Evolutionary conservation across 164 flowering plant species (phyloP), one percentile per base, ranked within the genome.

Genomic region (Annona squamosa): DNA sequence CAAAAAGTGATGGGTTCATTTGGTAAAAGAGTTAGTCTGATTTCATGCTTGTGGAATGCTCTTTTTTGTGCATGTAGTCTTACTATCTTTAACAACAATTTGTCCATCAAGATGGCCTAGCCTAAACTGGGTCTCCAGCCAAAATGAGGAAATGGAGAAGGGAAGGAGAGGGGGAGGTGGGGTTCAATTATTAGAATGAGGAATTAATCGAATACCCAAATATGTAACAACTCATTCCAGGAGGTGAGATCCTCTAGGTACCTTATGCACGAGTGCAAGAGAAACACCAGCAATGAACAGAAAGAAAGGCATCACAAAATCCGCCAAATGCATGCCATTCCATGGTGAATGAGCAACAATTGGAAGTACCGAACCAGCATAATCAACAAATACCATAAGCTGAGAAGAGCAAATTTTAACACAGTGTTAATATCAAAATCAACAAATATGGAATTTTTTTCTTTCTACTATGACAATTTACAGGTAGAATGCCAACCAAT

Each of bases 281-380:
- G 96, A 85, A 76, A 88, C 77, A 59, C 96, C 96, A 46, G 81
- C 87, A 74, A 84, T 80, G 67, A 91, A 91, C 56, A 91, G 93
- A 71, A 91, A 91, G 75, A 85, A 89, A 4, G 96, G 96, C 91
- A 89, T 89, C 68, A 91, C 90, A 73, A 89, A 82, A 78, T 91
- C 96, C 1, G 96, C 93, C 82, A 91, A 83, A 69, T 73, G 89
- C 42, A 89, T 41, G 3, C 93, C 93, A 68, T 88, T 82, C 96
- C 93, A 91, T 13, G 93, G 91, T 9, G 90, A 82, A 76, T 91
- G 96, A 73, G 81, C 84, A 69, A 91, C 82, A 16, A 71, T 16
- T 42, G 91, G 91, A 59, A 85, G 70, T 75, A 84, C 10, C 0
- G 91, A 70, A 16, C 91, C 90, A 41, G 69, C 88, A 76, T 88